Conservation (phyloP, 1,284 basidiomycete genomes). For the Ganoderma multipileum region DNA sequence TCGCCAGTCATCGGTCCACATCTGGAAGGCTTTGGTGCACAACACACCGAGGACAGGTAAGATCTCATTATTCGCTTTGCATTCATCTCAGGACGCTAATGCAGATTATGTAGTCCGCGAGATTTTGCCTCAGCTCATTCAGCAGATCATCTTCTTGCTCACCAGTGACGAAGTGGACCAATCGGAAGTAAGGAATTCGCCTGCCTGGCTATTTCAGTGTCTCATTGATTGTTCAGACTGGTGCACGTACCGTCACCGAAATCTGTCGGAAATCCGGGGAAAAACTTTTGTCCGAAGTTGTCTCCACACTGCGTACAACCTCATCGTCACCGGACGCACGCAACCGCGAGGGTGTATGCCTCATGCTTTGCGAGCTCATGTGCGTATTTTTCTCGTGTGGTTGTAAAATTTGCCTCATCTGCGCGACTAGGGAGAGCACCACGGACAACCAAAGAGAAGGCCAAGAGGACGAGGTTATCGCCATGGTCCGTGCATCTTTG, state of each 20-base stretch:
- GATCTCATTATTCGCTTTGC: conserved; percentile 20
- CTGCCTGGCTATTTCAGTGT: not conserved
- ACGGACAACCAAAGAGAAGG: conserved; percentile 88
- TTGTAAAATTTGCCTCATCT: not conserved
- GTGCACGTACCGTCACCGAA: conserved; percentile 87
- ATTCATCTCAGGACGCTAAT: not conserved
- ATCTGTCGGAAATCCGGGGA: conserved; percentile 97
- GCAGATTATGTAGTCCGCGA: conserved; percentile 77
- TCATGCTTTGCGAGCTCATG: conserved; percentile 91
- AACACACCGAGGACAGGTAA: conserved; percentile 86
- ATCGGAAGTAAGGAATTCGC: conserved; percentile 74
- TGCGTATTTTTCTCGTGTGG: conserved; percentile 43
- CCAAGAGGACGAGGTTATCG: conserved; percentile 91
- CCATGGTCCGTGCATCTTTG: conserved; percentile 84
- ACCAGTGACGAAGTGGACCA: conserved; percentile 86
- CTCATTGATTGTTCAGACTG: conserved; percentile 60
- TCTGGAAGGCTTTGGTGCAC: conserved; percentile 98
- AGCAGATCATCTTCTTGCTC: conserved; percentile 77
- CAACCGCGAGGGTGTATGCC: conserved; percentile 89
- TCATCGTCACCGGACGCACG: conserved; percentile 75
- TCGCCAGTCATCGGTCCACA: conserved; percentile 91
- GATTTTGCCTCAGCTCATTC: conserved; percentile 88
- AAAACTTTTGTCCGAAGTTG: conserved; percentile 86
- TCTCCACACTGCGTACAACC: conserved; percentile 78
- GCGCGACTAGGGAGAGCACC: conserved; percentile 73